Evolutionary conservation across 768 basidiomycete genomes (phyloP), one percentile per base, ranked within the genome.

Genomic region (Tricholoma terreum): DNA sequence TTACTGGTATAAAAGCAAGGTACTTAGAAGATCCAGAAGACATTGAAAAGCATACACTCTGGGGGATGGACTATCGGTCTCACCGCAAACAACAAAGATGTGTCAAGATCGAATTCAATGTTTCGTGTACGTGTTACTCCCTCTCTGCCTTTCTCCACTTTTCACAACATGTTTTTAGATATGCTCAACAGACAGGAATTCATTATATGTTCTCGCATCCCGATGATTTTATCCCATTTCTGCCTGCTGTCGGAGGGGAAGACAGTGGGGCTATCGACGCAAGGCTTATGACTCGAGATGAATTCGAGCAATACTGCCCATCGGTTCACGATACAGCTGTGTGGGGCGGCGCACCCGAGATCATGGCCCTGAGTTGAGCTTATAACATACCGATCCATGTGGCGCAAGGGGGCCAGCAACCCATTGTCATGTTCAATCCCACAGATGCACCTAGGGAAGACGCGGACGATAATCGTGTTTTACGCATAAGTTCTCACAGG

Each of bases 341-440:
- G 30, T 98, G 97, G 97, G 97, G 97, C 50, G 96, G 97, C 34
- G 94, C 98, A 74, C 95, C 94, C 7, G 97, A 98, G 80, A 94
- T 99, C 31, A 80, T 90, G 63, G 97, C 97, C 3, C 77, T 98
- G 14, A 87, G 89, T 67, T 79, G 87, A 51, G 84, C 85, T 30
- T 98, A 83, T 70, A 81, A 86, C 55, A 75, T 95, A 36, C 89
- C 94, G 0, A 94, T 99, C 50, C 88, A 96, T 68, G 90, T 99
- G 53, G 79, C 98, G 10, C 97, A 98, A 70, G 84, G 84, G 1
- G 87, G 86, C 0, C 80, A 78, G 24, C 95, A 94, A 2, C 79
- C 86, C 1, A 78, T 98, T 12, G 94, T 97, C n/a, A 81, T 86
- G 4, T 94, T 97, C 65, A 77, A 86, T 45, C 89, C 91, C 0